Base-by-base conservation (phyloP, 2,329 filamentous ascomycete genomes). In the Colletotrichum trifolii region DNA sequence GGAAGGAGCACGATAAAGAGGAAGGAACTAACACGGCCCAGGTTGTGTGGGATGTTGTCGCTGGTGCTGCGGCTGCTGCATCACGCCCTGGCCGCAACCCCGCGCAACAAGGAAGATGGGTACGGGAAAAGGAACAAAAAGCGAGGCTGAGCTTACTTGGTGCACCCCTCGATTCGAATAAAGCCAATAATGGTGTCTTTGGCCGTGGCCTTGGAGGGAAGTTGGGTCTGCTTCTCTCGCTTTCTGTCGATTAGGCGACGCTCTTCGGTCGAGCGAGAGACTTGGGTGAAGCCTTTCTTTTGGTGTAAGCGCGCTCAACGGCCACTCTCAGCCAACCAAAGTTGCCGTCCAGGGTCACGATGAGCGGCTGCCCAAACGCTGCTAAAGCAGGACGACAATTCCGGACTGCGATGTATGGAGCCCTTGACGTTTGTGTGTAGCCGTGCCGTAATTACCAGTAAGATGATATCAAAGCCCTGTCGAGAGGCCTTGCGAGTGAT, bases 311-410 rank as follows among this genome's bases (percentile, higher is more conserved):
- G 67, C 67, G 67, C 67, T 62, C 58, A 56, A 58, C 60, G 57
- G 66, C 45, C 46, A 39, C 46, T 65, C 64, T 67, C 67, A 68
- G 60, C 67, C 67, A 67, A 68, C 67, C 65, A 67, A 65, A 59
- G 49, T 33, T 46, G 47, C 15, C 34, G 67, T 65, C 67, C 60
- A 25, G 64, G 64, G 60, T 61, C 56, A 38, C 47, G 59, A 56
- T 56, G 67, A 68, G 67, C 67, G 67, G 60, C 54, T 67, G 60
- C 65, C 45, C 67, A 68, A 68, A 68, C 67, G 53, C 60, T 65
- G 67, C 64, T 60, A 64, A 64, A 54, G 64, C 60, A 66, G 49
- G n/a, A 45, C 39, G 60, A 55, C 65, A 65, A 60, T 66, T 58
- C 43, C 43, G 64, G 64, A 50, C 11, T 15, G 25, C 40, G 43